Base-by-base conservation (phyloP, 2,329 filamentous ascomycete species). In the Raffaelea deltoideospora region DNA sequence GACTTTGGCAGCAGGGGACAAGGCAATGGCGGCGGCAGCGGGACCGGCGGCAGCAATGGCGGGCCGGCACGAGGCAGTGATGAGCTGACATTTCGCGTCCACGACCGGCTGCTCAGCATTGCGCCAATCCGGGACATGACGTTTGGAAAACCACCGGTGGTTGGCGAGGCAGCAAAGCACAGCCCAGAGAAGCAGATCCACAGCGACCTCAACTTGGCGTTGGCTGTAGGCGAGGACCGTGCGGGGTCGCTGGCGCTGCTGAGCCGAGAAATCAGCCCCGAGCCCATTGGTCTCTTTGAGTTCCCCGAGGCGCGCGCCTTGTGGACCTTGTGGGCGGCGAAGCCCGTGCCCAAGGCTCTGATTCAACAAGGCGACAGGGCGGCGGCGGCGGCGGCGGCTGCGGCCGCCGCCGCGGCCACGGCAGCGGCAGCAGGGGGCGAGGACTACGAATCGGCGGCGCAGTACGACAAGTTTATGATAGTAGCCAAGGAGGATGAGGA, bases 401-500 rank as follows among this genome's bases (percentile, higher is more conserved):
- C 10, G 10, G 26, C 10, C 11, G 26, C 26, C 6, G 26, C 10
- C 10, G 26, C 26, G n/a, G 26, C 26, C 5, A 14, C 14, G 10
- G 26, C 14, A 6, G 26, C 5, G 13, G 26, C 14, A 6, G 26
- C 14, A 6, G 26, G 9, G 13, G 60, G 60, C 3, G 61, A 57
- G n/a, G 72, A 76, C 41, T 73, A 69, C 43, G 69, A 69, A 31
- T 56, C 62, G 2, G 67, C 75, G 30, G 67, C 69, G 3, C 72
- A 79, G 44, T 77, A 79, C 46, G 79, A 88, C 53, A 76, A 76
- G 51, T 88, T 83, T 49, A 75, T 94, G 64, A 83, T 95, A 46
- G 74, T 88, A 19, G 81, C 82, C 33, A 85, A 85, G 56, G 65
- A 73, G 9, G 69, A 74, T 33, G 57, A 72, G 17, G 72, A 77